These are phyloP conservation scores for Claviceps capensis DNA, from an alignment of 2,329 filamentous ascomycete species.

Conservation along the genomic window DNA sequence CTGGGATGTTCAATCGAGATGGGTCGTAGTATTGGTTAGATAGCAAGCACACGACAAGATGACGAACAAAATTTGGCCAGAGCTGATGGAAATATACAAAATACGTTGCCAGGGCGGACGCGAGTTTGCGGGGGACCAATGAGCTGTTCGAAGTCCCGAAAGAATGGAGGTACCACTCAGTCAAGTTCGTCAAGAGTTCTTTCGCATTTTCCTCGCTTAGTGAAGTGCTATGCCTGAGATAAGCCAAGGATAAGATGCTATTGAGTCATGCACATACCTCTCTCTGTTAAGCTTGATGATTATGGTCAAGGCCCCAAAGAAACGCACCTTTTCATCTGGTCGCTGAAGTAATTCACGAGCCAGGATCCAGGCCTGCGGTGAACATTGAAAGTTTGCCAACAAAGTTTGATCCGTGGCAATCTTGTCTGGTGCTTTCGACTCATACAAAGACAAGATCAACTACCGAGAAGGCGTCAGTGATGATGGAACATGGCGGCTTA, in stretches of 20 bases:
- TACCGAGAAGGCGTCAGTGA: slow-evolving; percentile 11
- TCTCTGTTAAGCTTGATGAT: slow-evolving; percentile 93
- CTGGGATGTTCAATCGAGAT: slow-evolving; percentile 14
- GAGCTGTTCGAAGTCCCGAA: slow-evolving; percentile 36
- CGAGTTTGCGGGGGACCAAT: slow-evolving; percentile 60
- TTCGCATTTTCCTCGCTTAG: slow-evolving; percentile 43
- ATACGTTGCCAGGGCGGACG: slow-evolving; percentile 62
- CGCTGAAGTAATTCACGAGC: slow-evolving; percentile 61
- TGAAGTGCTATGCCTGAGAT: slow-evolving; percentile 23
- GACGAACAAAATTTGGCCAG: slow-evolving; percentile 53
- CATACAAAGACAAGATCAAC: slow-evolving; percentile 40
- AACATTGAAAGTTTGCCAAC: slow-evolving; percentile 66
- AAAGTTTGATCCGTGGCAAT: slow-evolving; percentile 51
- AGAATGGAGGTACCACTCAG: slow-evolving; percentile 47
- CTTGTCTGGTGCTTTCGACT: slow-evolving; percentile 32
- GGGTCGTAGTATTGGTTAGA: slow-evolving; percentile 13
- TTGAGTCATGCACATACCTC: slow-evolving; percentile 36
- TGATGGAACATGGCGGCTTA: background rate
- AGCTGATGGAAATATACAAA: slow-evolving; percentile 56
- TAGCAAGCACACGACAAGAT: slow-evolving; percentile 43
- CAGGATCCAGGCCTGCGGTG: slow-evolving; percentile 71
- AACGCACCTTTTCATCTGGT: slow-evolving; percentile 62
- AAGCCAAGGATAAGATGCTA: slow-evolving; percentile 4
- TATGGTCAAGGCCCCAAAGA: slow-evolving; percentile 86
- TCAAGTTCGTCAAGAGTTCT: slow-evolving; percentile 44